phyloP scores from a whole-genome alignment of 768 basidiomycete genomes.

The Hygrophoropsis aurantiaca region DNA sequence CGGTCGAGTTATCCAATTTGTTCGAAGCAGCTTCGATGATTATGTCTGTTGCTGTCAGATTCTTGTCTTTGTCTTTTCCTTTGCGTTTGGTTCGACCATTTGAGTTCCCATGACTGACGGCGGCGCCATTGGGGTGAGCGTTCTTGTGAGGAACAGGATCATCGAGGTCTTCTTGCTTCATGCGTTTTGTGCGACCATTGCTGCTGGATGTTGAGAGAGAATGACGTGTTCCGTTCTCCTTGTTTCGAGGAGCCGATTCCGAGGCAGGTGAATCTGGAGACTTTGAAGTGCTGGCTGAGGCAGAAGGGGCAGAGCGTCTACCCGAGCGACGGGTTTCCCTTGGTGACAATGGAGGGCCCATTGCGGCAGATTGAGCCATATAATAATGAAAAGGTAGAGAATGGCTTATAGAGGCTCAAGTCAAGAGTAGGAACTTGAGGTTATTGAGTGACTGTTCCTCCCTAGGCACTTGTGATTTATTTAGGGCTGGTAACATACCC shows the following conservation, averaged over 20 bases:
- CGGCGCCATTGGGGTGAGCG: conserved; percentile 29
- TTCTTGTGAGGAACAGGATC: conserved; percentile 52
- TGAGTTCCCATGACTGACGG: conserved; percentile 26
- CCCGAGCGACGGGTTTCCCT: conserved; percentile 78
- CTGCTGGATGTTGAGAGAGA: conserved; percentile 37
- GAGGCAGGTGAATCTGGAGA: conserved; percentile 70
- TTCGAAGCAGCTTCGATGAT: conserved; percentile 25
- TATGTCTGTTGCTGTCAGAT: conserved; percentile 25
- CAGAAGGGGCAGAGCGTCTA: conserved; percentile 66
- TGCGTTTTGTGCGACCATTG: conserved; percentile 52
- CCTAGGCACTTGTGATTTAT: conserved; percentile 24
- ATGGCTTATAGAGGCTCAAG: neutral
- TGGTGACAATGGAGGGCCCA: conserved; percentile 79
- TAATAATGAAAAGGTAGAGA: conserved; percentile 13
- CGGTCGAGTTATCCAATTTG: conserved; percentile 26
- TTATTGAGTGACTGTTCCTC: too few relatives aligned
- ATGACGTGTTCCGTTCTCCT: conserved; percentile 38
- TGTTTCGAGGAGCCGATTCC: conserved; percentile 44
- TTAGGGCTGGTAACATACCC: conserved; percentile 34
- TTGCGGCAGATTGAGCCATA: conserved; percentile 67
- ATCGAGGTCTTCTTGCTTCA: conserved; percentile 75
- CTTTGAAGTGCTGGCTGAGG: conserved; percentile 67
- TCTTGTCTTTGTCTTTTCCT: conserved; percentile 63
- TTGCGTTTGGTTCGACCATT: conserved; percentile 60
- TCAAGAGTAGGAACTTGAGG: too few relatives aligned